These are phyloP conservation scores for Stagonosporopsis vannaccii DNA, from an alignment of 2,329 filamentous ascomycete genomes.

Conservation along the genomic window DNA sequence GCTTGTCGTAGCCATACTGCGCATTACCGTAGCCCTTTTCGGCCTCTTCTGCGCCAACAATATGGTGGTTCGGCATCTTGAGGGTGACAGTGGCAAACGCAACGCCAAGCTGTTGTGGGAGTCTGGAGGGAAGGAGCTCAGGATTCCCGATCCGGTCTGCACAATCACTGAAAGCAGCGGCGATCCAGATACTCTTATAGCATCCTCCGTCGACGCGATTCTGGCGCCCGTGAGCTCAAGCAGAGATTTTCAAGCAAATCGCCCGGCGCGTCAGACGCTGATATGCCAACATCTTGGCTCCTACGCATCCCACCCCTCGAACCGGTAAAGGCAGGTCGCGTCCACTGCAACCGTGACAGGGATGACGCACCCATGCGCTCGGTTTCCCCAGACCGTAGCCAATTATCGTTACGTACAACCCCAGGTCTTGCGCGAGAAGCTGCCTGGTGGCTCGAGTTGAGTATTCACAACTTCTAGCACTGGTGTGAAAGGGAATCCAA, in stretches of 20 bases:
- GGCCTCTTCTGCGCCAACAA: conserved; percentile 25
- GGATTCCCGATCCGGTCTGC: conserved; percentile 7
- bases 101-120: background rate
- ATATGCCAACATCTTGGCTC: conserved; percentile 21
- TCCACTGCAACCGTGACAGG: conserved; percentile 6
- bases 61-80: conserved; percentile 35
- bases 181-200: conserved; percentile 13
- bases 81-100: background rate
- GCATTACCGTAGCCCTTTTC: conserved; percentile 34
- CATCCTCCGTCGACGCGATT: background rate
- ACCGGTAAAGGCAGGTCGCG: conserved; percentile 17
- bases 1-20: conserved; percentile 29
- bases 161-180: conserved; percentile 5
- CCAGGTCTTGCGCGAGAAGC: conserved; percentile 11
- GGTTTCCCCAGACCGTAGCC: conserved; percentile 21
- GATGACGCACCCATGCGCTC: background rate
- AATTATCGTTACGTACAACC: conserved; percentile 34
- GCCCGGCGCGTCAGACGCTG: conserved; percentile 14
- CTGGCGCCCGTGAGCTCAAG: conserved; percentile 1
- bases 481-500: background rate
- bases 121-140: background rate
- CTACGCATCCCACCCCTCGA: conserved; percentile 11
- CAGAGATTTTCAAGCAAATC: conserved; percentile 16
- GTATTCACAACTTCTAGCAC: background rate
- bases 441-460: background rate